Conservation (phyloP, 164 flowering plant species). For the Platanus orientalis region DNA sequence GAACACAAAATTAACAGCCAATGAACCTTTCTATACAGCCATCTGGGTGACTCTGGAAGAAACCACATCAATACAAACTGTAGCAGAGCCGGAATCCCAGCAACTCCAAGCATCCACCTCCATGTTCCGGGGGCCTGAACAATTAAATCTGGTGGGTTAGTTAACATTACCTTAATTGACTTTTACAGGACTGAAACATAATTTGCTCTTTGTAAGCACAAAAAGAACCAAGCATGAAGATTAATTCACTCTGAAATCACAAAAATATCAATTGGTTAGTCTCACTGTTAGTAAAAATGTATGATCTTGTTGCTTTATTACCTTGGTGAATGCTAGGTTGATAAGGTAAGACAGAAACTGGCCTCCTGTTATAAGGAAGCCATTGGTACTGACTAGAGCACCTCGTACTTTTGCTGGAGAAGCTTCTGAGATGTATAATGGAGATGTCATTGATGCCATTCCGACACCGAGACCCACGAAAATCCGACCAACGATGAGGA, state of each 20-base stretch:
- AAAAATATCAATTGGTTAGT: no score
- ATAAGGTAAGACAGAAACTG: not conserved
- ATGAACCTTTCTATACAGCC: conserved; percentile 4
- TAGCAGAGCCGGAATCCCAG: not conserved
- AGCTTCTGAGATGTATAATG: conserved; percentile 14
- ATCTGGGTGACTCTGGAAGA: not conserved
- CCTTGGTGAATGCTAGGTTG: conserved; percentile 2
- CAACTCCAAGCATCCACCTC: conserved; percentile 1
- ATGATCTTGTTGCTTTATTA: not conserved
- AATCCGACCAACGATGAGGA: not conserved
- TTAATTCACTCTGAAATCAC: no score
- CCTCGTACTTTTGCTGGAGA: conserved; percentile 12
- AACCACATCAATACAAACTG: not conserved
- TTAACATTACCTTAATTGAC: no score
- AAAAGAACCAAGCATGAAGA: no score
- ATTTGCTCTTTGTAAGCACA: no score
- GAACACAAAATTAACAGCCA: not conserved
- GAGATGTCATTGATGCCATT: conserved; percentile 10
- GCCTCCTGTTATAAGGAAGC: conserved; percentile 3
- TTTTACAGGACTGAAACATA: no score
- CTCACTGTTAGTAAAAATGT: no score
- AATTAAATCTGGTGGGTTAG: no score
- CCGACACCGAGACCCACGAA: not conserved
- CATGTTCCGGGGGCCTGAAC: not conserved
- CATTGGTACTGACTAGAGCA: conserved; percentile 11